Evolutionary conservation across 2,329 filamentous ascomycete genomes (phyloP).

Genomic region (Gaeumannomyces tritici): DNA sequence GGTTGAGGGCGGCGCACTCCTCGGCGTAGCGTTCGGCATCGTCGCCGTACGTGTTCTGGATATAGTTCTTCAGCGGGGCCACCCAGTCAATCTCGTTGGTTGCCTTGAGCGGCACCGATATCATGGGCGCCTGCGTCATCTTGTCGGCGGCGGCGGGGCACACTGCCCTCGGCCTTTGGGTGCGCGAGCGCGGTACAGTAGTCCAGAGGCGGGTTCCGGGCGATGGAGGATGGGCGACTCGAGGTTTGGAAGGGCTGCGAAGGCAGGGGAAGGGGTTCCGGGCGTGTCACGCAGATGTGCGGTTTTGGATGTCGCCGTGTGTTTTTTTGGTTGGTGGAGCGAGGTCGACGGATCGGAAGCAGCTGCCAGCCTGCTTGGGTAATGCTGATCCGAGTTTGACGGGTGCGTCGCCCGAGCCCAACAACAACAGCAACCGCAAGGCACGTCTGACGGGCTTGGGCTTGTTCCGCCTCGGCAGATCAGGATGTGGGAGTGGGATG

Average conservation of each 20-base stretch:
- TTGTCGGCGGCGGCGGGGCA: background rate
- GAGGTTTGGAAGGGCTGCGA: background rate
- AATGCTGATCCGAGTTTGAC: background rate
- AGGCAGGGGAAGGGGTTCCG: background rate
- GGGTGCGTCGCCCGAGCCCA: background rate
- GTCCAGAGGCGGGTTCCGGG: background rate
- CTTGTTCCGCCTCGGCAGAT: background rate
- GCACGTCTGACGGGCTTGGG: too few relatives aligned
- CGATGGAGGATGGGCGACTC: too few relatives aligned
- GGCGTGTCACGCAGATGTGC: background rate
- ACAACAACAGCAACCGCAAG: too few relatives aligned
- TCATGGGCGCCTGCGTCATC: conserved; percentile 88
- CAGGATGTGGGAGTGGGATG: background rate
- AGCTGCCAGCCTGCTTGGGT: background rate
- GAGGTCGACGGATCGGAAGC: background rate
- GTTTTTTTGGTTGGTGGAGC: background rate
- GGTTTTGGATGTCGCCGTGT: background rate
- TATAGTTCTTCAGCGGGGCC: conserved; percentile 82
- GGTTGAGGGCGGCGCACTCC: conserved; percentile 89
- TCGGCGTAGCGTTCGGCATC: conserved; percentile 93
- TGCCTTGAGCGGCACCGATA: conserved; percentile 82
- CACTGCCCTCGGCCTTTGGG: background rate
- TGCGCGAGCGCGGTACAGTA: background rate
- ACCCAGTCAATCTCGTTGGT: conserved; percentile 99
- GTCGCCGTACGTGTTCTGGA: conserved; percentile 87